Percentiles rank a stretch among this genome's conserved stretches.
Conservation (phyloP, 306 rosid genomes). For the Lotus japonicus region DNA sequence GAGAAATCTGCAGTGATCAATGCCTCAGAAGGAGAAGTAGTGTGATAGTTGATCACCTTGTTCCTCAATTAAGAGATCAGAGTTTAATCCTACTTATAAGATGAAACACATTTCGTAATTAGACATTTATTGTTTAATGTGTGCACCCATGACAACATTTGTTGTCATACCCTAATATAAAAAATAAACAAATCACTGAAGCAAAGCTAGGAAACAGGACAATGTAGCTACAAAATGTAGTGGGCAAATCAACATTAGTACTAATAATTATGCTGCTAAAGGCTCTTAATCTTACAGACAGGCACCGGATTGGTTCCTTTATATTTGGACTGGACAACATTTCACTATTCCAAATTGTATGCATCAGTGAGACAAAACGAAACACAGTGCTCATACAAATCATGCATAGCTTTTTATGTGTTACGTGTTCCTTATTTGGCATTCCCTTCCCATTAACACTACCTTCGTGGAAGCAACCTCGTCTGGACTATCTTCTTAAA, state of each 20-base stretch:
- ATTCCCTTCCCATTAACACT: not conserved
- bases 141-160: too few species aligned
- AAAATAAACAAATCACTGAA: too few species aligned
- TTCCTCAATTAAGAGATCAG: too few species aligned
- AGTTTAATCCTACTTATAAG: too few species aligned
- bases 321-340: not conserved
- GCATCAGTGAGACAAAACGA: not conserved
- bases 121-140: too few species aligned
- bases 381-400: too few species aligned
- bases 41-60: too few species aligned
- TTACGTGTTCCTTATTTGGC: not conserved
- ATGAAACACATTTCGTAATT: too few species aligned
- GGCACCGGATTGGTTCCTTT: conserved; percentile 1
- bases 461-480: conserved; percentile 24
- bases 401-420: not conserved
- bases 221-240: not conserved
- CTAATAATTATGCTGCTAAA: not conserved
- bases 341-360: not conserved
- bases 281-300: not conserved
- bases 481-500: not conserved
- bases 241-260: not conserved
- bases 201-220: not conserved
- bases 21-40: too few species aligned
- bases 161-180: too few species aligned
- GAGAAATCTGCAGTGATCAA: too few species aligned